phyloP scores from a whole-genome alignment of 306 rosid genomes.

The Prunus padus region DNA sequence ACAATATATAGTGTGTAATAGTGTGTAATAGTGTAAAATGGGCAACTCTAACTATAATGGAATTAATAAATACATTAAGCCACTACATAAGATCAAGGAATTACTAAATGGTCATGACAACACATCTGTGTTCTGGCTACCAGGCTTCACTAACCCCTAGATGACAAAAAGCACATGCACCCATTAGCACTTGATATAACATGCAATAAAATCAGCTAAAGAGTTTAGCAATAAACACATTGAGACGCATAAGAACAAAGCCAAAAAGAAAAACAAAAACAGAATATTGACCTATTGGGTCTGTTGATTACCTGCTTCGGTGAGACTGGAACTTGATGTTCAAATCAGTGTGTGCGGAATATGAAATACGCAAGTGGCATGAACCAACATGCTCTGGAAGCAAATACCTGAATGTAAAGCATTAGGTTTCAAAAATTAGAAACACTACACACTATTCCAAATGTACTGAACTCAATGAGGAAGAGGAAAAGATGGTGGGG shows the following conservation, averaged over 20 bases:
- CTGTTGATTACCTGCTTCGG: slow-evolving; percentile 77
- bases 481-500: not conserved
- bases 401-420: slow-evolving; percentile 59
- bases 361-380: slow-evolving; percentile 77
- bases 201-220: slow-evolving; percentile 24
- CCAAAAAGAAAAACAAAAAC: not conserved
- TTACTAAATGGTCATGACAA: slow-evolving; percentile 65
- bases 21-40: not conserved
- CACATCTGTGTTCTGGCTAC: slow-evolving; percentile 66
- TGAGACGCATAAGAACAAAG: slow-evolving; percentile 7
- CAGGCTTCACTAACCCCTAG: slow-evolving; percentile 75
- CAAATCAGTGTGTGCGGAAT: slow-evolving; percentile 88
- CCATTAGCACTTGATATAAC: slow-evolving; percentile 46
- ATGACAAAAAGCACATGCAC: slow-evolving; percentile 48
- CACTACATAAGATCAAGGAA: slow-evolving; percentile 60
- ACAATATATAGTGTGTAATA: not conserved
- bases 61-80: slow-evolving; percentile 35
- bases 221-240: not conserved
- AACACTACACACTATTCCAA: slow-evolving; percentile 13
- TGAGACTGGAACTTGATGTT: slow-evolving; percentile 95
- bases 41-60: slow-evolving; percentile 22
- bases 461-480: slow-evolving; percentile 1
- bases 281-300: slow-evolving; percentile 22
- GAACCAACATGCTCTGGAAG: slow-evolving; percentile 87
- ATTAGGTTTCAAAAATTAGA: slow-evolving; percentile 26